A percentile compares a stretch with the other conserved stretches of the same genome.
Conservation (phyloP, 345 rosid genomes). For the Salix viminalis region DNA sequence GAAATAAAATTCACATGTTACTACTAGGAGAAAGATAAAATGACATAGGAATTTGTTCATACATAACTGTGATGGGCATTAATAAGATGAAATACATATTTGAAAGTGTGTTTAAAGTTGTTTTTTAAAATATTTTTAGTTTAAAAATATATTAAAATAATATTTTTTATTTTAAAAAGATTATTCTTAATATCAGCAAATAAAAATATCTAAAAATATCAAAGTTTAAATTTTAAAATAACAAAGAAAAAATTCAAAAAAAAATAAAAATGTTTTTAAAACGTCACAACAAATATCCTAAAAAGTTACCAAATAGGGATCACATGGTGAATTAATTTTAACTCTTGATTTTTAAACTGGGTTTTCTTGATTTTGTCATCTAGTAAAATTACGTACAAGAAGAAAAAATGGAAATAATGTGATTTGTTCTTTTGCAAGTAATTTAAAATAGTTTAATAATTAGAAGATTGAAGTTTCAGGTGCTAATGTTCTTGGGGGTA, state of each 20-base stretch:
- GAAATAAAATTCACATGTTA: neutral
- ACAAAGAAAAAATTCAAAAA: too few relatives aligned
- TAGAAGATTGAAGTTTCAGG: conserved; percentile 39
- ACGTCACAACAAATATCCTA: too few relatives aligned
- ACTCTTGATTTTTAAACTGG: conserved; percentile 3
- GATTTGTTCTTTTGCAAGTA: conserved; percentile 7
- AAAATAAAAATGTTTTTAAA: too few relatives aligned
- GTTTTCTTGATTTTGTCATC: conserved; percentile 12
- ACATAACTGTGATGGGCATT: neutral
- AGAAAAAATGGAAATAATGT: conserved; percentile 10
- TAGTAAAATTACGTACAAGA: neutral
- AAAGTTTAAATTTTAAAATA: too few relatives aligned
- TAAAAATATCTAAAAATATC: too few relatives aligned
- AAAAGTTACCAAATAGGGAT: neutral
- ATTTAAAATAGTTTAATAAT: conserved; percentile 9
- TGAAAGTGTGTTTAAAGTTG: too few relatives aligned
- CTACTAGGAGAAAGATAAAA: neutral
- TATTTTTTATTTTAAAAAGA: too few relatives aligned
- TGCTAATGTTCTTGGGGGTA: conserved; percentile 41
- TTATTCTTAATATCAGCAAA: too few relatives aligned
- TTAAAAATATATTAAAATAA: too few relatives aligned
- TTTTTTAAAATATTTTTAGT: too few relatives aligned
- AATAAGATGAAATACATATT: neutral
- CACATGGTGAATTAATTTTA: neutral
- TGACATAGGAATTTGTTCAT: neutral